Evolutionary conservation across 2,329 filamentous ascomycete species (phyloP), one percentile per base, ranked within the genome.

Genomic region (Fusarium globosum): DNA sequence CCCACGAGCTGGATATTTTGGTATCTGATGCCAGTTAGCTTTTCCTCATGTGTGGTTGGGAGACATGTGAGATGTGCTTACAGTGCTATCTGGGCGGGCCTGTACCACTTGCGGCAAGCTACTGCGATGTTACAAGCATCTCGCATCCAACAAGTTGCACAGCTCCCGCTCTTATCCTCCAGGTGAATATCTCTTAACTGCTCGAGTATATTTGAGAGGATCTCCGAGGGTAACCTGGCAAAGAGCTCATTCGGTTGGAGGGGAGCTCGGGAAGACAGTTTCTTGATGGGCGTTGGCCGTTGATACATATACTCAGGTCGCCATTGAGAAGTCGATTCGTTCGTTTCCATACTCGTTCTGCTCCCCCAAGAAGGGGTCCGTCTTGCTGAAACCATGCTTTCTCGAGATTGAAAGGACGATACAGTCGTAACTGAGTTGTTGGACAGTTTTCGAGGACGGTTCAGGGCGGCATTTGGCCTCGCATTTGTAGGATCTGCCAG

Each of bases 71-170:
- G 20, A 21, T 20, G 45, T 26, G 81, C 86, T 83, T 81, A 90
- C 84, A 91, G 78, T 20, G 86, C 85, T 26, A 81, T 80, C 26
- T 86, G 84, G 12, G 88, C 88, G 45, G 84, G 85, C 71, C 85
- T 85, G 74, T 86, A 82, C 82, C 88, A 87, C 74, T 87, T 89
- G 69, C 84, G 85, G 21, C 85, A 87, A 42, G 84, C 83, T 16
- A 89, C 64, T 16, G 86, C 84, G 45, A 91, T 78, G 46, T 85
- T 85, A 72, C 86, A 88, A 36, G 87, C 80, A 74, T 92, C 89
- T 55, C 90, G 85, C 88, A 90, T 90, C 87, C 88, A 91, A 79
- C 90, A 92, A 23, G 90, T 91, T 21, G 89, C 85, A 77, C 90
- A 92, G 79, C 88, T 90, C 39, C 81, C 80, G 71, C 85, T 87